Evolutionary conservation across 257 asterid species (phyloP).

Genomic region (Solanum dulcamara): DNA sequence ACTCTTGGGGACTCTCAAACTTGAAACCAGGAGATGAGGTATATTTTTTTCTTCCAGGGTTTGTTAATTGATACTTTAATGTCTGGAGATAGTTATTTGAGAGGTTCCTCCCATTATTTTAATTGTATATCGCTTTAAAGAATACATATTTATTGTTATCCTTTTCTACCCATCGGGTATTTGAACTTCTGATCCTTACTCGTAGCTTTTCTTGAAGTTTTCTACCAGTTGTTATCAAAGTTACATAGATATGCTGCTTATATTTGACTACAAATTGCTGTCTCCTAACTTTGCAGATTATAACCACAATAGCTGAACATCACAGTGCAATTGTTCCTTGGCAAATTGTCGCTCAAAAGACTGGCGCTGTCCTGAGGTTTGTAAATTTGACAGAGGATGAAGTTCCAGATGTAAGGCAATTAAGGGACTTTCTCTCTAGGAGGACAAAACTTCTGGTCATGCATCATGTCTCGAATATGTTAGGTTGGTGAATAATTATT

Average conservation of each 20-base stretch:
- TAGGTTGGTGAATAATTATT: constrained; percentile 43
- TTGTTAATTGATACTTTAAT: not conserved
- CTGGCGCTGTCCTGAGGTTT: constrained; percentile 76
- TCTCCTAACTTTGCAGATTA: constrained; percentile 34
- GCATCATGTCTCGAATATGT: constrained; percentile 82
- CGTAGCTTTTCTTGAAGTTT: not conserved
- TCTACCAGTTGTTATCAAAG: not conserved
- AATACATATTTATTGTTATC: not conserved
- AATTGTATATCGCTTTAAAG: not conserved
- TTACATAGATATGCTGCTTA: not conserved
- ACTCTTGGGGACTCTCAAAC: constrained; percentile 80
- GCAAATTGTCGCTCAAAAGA: constrained; percentile 95
- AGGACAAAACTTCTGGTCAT: constrained; percentile 61
- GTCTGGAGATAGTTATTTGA: not conserved
- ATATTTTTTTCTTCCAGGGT: not conserved
- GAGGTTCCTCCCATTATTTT: not conserved
- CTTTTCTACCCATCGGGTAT: not conserved
- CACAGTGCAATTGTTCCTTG: constrained; percentile 98
- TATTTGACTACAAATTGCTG: not conserved
- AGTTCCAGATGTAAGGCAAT: constrained; percentile 64
- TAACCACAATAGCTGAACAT: constrained; percentile 84
- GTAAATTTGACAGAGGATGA: constrained; percentile 59
- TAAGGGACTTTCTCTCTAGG: constrained; percentile 47
- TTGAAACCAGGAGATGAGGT: constrained; percentile 91
- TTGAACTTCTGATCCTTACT: not conserved